Conservation (phyloP, 768 basidiomycete genomes). For the Macrolepiota fuliginosa region DNA sequence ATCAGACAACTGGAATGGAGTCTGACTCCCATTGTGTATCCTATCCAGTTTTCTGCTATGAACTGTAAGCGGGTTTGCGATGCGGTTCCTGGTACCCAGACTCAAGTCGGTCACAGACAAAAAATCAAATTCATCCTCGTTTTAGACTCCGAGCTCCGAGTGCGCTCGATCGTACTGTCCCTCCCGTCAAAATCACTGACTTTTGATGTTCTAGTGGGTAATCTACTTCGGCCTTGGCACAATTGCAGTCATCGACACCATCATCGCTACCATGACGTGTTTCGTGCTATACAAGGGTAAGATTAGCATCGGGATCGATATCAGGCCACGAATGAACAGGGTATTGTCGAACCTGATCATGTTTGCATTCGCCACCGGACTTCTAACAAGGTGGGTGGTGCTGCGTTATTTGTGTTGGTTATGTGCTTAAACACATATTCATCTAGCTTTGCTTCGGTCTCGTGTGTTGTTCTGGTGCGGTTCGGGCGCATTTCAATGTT, state of each 20-base stretch:
- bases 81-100: too few relatives aligned
- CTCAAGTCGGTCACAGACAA: not conserved
- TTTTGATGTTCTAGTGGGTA: slow-evolving; percentile 21
- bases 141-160: not conserved
- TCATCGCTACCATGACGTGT: slow-evolving; percentile 30
- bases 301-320: slow-evolving; percentile 17
- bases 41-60: not conserved
- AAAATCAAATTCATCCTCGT: not conserved
- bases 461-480: slow-evolving; percentile 27
- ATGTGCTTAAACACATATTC: not conserved
- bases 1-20: too few relatives aligned
- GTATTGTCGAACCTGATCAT: slow-evolving; percentile 27
- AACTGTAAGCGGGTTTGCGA: not conserved
- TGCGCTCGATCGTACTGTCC: not conserved
- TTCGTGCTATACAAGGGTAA: slow-evolving; percentile 27
- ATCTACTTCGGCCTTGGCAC: slow-evolving; percentile 30
- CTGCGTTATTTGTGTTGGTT: not conserved
- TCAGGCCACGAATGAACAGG: slow-evolving; percentile 18
- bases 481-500: not conserved
- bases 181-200: too few relatives aligned
- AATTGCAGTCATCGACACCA: slow-evolving; percentile 26
- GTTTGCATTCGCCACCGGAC: slow-evolving; percentile 30
- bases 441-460: slow-evolving; percentile 26
- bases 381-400: slow-evolving; percentile 25
- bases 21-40: too few relatives aligned